Conservation (phyloP, 2,329 filamentous ascomycete species). For the Hypoxylon sp. region DNA sequence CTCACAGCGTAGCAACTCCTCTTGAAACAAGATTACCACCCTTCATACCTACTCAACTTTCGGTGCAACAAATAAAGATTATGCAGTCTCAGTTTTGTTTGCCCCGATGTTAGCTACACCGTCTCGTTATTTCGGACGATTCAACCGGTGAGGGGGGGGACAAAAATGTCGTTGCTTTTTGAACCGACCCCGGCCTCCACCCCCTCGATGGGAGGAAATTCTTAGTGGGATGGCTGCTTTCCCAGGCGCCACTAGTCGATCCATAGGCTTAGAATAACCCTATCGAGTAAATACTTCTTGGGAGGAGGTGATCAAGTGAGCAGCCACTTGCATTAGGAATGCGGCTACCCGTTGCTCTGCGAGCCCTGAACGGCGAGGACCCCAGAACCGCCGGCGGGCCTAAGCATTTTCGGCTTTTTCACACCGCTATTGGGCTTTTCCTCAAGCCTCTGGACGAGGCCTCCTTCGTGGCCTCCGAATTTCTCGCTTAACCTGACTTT, state of each 20-base stretch:
- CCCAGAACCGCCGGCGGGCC: constrained; percentile 8
- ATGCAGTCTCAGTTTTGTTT: constrained; percentile 1
- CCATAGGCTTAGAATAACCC: constrained; percentile 13
- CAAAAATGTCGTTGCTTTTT: constrained; percentile 19
- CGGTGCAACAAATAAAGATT: not conserved
- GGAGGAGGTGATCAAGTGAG: constrained; percentile 39
- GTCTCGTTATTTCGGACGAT: not conserved
- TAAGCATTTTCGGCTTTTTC: constrained; percentile 14
- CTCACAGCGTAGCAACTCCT: not conserved
- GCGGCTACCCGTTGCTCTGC: constrained; percentile 34
- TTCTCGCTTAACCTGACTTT: constrained; percentile 5
- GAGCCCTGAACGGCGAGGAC: constrained; percentile 10
- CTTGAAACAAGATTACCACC: not conserved
- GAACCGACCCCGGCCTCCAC: constrained; percentile 23
- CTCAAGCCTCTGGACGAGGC: constrained; percentile 4
- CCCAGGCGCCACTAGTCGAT: constrained; percentile 22
- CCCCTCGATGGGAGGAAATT: not conserved
- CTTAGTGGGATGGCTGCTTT: not conserved
- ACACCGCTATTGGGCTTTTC: constrained; percentile 11
- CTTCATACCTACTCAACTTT: not conserved
- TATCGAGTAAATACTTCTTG: constrained; percentile 15
- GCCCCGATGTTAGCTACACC: not conserved
- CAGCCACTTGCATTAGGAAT: constrained; percentile 39
- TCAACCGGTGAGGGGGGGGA: constrained; percentile 21
- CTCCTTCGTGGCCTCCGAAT: constrained; percentile 5